These are phyloP conservation scores for Trichoderma atrobrunneum DNA, from an alignment of 2,329 filamentous ascomycete genomes.

Conservation along the genomic window DNA sequence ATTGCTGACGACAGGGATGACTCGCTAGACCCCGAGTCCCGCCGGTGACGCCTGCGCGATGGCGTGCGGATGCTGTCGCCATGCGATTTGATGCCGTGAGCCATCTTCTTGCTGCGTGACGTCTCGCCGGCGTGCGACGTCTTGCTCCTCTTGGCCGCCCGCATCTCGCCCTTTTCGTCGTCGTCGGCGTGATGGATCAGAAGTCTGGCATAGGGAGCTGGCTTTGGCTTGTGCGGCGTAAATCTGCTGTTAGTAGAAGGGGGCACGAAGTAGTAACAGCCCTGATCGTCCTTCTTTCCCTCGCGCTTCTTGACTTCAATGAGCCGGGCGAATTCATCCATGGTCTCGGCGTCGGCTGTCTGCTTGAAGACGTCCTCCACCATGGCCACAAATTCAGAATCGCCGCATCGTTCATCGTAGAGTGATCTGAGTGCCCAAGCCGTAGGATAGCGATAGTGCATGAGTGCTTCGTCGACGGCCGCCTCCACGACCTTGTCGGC, in stretches of 20 bases:
- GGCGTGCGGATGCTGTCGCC: slow-evolving; percentile 34
- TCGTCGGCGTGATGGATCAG: slow-evolving; percentile 34
- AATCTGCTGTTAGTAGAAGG: slow-evolving; percentile 43
- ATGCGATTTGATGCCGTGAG: slow-evolving; percentile 4
- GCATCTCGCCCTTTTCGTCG: slow-evolving; percentile 26
- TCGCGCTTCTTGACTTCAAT: slow-evolving; percentile 56
- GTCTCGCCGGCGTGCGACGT: slow-evolving; percentile 26
- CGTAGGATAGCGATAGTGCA: slow-evolving; percentile 57
- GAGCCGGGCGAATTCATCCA: slow-evolving; percentile 50
- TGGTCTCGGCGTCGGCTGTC: slow-evolving; percentile 51
- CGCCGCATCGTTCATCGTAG: slow-evolving; percentile 55
- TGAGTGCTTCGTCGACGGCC: slow-evolving; percentile 58
- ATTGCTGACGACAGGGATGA: slow-evolving; percentile 42
- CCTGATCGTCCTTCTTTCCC: slow-evolving; percentile 52
- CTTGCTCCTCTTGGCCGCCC: slow-evolving; percentile 39
- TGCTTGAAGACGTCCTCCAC: slow-evolving; percentile 58
- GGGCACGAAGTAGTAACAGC: slow-evolving; percentile 53
- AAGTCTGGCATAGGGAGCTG: slow-evolving; percentile 50
- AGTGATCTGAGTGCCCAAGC: slow-evolving; percentile 60
- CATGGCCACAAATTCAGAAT: slow-evolving; percentile 54
- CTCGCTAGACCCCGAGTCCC: slow-evolving; percentile 41
- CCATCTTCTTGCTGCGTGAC: slow-evolving; percentile 18
- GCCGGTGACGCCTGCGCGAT: slow-evolving; percentile 35
- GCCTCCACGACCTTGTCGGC: slow-evolving; percentile 53
- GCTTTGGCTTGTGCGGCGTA: slow-evolving; percentile 45